Base-by-base conservation (phyloP, 768 basidiomycete genomes). In the Xerocomellus chrysenteron region DNA sequence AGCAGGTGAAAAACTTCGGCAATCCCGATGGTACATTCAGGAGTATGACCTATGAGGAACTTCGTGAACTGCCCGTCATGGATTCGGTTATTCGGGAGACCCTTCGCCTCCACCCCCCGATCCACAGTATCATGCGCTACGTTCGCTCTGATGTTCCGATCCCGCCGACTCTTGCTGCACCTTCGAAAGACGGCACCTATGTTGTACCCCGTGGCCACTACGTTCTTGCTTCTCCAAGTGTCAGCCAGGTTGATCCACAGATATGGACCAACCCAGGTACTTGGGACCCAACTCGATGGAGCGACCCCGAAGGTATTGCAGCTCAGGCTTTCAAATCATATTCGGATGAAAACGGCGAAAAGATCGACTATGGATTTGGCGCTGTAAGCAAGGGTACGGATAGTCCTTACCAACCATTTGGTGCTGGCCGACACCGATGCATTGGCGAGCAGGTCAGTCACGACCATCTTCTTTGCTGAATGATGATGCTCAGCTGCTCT, bases 331-430 rank as follows among this genome's bases (percentile, higher is more conserved):
- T 84, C 65, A 84, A 83, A 65, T 79, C 81, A 61, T 94, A 97
- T 66, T 73, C 76, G 40, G 90, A 90, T 63, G 86, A 86, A 64
- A 72, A 74, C 33, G 89, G 92, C 54, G 92, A 96, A 73, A 94
- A 94, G 78, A 78, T 98, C 58, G 97, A 99, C 73, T 99, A 88
- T 66, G 97, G 97, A 2, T 99, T 92, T 72, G 97, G 97, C 51
- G 84, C 87, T 57, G 90, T 99, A 50, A 92, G 88, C 77, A 98
- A 98, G 76, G 95, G 95, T 48, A 98, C 95, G 7, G 92, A 95
- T 55, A 92, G 88, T 63, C 93, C 92, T 47, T 98, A 98, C 72
- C 92, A 97, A 70, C 97, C 97, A 2, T 99, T 99, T 66, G 97
- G 97, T 59, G 96, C 97, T 50, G 97, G 97, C 30, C 82, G 91